phyloP scores from a whole-genome alignment of 2,329 filamentous ascomycete genomes.

The Bipolaris oryzae region DNA sequence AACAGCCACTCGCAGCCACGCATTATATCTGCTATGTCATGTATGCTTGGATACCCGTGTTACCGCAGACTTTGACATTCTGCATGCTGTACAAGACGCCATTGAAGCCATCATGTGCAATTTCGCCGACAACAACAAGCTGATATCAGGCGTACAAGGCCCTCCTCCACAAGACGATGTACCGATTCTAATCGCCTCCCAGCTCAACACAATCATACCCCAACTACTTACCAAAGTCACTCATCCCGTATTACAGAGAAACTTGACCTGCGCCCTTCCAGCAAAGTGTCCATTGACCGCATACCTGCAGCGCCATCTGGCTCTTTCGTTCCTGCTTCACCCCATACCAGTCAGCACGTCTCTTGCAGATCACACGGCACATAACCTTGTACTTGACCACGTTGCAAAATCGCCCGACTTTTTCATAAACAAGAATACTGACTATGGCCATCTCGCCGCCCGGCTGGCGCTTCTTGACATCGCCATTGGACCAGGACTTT shows the following conservation, averaged over 20 bases:
- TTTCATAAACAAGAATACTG: conserved; percentile 59
- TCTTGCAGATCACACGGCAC: conserved; percentile 31
- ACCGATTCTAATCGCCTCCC: conserved; percentile 29
- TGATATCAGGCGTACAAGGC: conserved; percentile 34
- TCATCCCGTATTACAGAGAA: conserved; percentile 60
- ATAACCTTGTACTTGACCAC: conserved; percentile 30
- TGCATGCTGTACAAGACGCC: conserved; percentile 38
- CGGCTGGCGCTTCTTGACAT: conserved; percentile 73
- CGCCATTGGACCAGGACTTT: conserved; percentile 69
- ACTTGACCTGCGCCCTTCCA: conserved; percentile 66
- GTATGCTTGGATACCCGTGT: conserved; percentile 43
- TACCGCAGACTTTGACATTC: conserved; percentile 22
- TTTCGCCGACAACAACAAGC: conserved; percentile 28
- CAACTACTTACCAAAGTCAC: conserved; percentile 47
- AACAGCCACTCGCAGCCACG: conserved; percentile 27
- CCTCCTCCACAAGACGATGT: conserved; percentile 10
- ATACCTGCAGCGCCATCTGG: conserved; percentile 69
- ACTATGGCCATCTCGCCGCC: conserved; percentile 73
- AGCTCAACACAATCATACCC: conserved; percentile 36
- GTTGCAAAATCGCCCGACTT: conserved; percentile 56
- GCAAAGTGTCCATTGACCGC: conserved; percentile 58
- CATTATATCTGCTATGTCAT: conserved; percentile 36
- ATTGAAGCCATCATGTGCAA: conserved; percentile 41
- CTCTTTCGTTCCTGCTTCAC: conserved; percentile 66
- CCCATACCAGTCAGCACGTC: conserved; percentile 31